Conservation (phyloP, 2,329 filamentous ascomycete genomes). For the Aspergillus candidus region DNA sequence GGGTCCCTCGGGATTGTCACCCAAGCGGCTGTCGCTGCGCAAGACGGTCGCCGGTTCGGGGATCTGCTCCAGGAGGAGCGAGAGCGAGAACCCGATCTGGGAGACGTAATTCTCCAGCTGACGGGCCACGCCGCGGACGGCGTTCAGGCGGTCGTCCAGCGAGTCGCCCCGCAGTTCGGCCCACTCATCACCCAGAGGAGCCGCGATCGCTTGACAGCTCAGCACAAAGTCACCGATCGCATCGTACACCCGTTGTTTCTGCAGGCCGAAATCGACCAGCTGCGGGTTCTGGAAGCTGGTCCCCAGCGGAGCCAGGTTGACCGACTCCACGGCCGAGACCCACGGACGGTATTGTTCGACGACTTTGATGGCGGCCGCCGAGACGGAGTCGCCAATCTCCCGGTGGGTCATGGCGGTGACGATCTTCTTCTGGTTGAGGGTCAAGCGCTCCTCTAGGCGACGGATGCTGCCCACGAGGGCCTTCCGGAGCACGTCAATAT, state of each 20-base stretch:
- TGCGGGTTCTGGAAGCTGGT: constrained; percentile 78
- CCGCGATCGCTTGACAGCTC: constrained; percentile 84
- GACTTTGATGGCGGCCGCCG: constrained; percentile 69
- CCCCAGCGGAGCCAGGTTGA: constrained; percentile 75
- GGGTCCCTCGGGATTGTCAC: constrained; percentile 20
- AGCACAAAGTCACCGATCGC: constrained; percentile 83
- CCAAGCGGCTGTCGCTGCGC: constrained; percentile 35
- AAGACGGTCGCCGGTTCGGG: constrained; percentile 48
- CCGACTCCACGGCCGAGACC: constrained; percentile 83
- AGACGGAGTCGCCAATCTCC: constrained; percentile 74
- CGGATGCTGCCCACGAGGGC: constrained; percentile 80
- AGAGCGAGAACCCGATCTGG: constrained; percentile 80
- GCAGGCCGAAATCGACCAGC: constrained; percentile 75
- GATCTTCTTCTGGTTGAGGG: constrained; percentile 75
- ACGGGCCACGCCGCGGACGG: constrained; percentile 68
- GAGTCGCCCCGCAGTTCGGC: constrained; percentile 84
- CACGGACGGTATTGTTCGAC: constrained; percentile 86
- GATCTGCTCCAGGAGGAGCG: constrained; percentile 78
- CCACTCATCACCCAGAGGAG: constrained; percentile 92
- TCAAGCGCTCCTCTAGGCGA: constrained; percentile 77
- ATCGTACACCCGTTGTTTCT: constrained; percentile 93
- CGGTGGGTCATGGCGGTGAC: constrained; percentile 73
- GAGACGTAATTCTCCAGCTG: constrained; percentile 81
- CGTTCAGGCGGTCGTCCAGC: constrained; percentile 76
- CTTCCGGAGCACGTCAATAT: constrained; percentile 78